Evolutionary conservation across 805 yeast species (phyloP).

Genomic region (Saccharomycopsis amapae): DNA sequence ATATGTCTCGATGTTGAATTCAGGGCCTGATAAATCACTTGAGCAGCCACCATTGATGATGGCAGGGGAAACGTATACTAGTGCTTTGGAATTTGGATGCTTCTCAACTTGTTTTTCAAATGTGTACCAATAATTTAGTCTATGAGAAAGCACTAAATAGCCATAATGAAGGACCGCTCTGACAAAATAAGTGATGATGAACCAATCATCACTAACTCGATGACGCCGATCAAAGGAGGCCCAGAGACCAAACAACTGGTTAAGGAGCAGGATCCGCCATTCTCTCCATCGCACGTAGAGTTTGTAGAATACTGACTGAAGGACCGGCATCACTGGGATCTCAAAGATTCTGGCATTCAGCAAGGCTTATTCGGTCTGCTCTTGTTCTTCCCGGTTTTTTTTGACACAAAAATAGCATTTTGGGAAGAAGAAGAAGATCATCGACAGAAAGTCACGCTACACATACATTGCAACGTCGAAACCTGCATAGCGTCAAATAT

Average conservation of each 20-base stretch:
- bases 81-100: constrained; percentile 42
- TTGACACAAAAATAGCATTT: too few species aligned
- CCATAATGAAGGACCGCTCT: constrained; percentile 26
- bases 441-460: too few species aligned
- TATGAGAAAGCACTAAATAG: constrained; percentile 25
- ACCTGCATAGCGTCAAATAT: too few species aligned
- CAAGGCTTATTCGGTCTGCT: too few species aligned
- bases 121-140: constrained; percentile 58
- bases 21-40: constrained; percentile 29
- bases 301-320: constrained; percentile 1
- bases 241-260: neutral
- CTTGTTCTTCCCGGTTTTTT: too few species aligned
- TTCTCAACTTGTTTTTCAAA: constrained; percentile 50
- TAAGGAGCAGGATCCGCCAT: neutral
- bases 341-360: neutral
- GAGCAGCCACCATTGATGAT: constrained; percentile 28
- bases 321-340: neutral
- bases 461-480: too few species aligned
- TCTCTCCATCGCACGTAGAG: neutral
- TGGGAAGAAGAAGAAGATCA: too few species aligned
- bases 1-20: constrained; percentile 50
- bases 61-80: constrained; percentile 38
- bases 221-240: neutral
- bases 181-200: constrained; percentile 6
- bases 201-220: constrained; percentile 11